Conservation (phyloP, 2,329 filamentous ascomycete genomes). For the Xylariaceae sp. region DNA sequence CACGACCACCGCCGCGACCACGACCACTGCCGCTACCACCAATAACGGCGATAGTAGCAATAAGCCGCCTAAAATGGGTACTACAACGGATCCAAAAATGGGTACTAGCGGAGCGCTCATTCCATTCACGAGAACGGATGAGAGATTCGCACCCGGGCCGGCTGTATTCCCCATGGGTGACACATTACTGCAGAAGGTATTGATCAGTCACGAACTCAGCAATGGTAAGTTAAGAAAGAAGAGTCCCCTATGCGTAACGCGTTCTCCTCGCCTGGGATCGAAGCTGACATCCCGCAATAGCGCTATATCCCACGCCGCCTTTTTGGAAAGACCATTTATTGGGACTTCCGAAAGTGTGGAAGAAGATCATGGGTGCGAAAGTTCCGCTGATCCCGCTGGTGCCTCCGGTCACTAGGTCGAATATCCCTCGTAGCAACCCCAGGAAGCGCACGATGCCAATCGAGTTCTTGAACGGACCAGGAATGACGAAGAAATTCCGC, state of each 20-base stretch:
- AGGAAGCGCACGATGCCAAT: constrained; percentile 41
- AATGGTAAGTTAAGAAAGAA: constrained; percentile 30
- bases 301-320: constrained; percentile 26
- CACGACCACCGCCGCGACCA: no score
- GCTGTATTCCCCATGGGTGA: constrained; percentile 47
- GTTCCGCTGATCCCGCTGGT: constrained; percentile 32
- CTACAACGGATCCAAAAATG: not conserved
- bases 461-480: constrained; percentile 28
- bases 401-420: constrained; percentile 25
- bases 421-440: constrained; percentile 37
- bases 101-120: constrained; percentile 7
- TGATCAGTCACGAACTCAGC: constrained; percentile 35
- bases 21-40: no score
- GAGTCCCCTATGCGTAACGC: not conserved
- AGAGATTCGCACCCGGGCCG: constrained; percentile 39
- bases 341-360: constrained; percentile 16
- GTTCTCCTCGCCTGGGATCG: not conserved
- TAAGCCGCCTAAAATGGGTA: not conserved
- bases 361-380: constrained; percentile 1
- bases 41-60: not conserved
- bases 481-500: constrained; percentile 21
- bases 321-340: constrained; percentile 22
- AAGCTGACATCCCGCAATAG: constrained; percentile 29
- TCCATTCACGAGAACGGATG: constrained; percentile 29
- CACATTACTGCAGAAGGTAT: constrained; percentile 43